Base-by-base conservation (phyloP, 495 filamentous ascomycete species). In the Penicillium cataractarum region DNA sequence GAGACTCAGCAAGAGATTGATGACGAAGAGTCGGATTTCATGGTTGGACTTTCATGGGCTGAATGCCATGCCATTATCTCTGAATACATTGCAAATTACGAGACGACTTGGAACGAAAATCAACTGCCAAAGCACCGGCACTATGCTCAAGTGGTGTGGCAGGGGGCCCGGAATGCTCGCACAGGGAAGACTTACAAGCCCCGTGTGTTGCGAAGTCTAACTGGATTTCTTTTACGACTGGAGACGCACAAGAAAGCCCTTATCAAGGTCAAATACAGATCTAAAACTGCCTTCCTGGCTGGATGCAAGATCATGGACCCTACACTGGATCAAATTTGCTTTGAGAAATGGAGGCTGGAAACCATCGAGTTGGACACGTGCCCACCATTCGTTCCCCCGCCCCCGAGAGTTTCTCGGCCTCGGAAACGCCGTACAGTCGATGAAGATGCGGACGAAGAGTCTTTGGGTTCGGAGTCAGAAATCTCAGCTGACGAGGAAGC, bases 91-190 rank as follows among this genome's bases (percentile, higher is more conserved):
- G 63, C 78, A 15, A 64, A 81, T 10, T 76, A 87, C 24, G 78
- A 86, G 50, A 68, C 71, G 6, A 71, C 73, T 9, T 97, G 92
- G 92, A 73, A 71, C 32, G 60, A 72, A 10, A 80, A 72, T 8
- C 83, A 83, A 60, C 75, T 83, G 50, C 84, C 87, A 3, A 83
- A 78, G 48, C 71, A 82, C 19, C 75, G 83, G 51, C 63, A 57
- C 13, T 83, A 80, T 51, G 89, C 89, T 0, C 84, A 82, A 63
- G 73, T 64, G n/a, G 62, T 89, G 15, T 96, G 93, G 91, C 76
- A 74, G 17, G 77, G 67, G 29, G 79, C 78, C 2, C 83, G 69
- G 15, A 19, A 56, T 9, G 10, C 31, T 13, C 21, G 61, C 70
- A 67, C n/a, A 57, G 67, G 26, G 70, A 67, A 49, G 70, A 55